These are phyloP conservation scores for Tolypocladium amazonense DNA, from an alignment of 2,329 filamentous ascomycete species.

Conservation along the genomic window DNA sequence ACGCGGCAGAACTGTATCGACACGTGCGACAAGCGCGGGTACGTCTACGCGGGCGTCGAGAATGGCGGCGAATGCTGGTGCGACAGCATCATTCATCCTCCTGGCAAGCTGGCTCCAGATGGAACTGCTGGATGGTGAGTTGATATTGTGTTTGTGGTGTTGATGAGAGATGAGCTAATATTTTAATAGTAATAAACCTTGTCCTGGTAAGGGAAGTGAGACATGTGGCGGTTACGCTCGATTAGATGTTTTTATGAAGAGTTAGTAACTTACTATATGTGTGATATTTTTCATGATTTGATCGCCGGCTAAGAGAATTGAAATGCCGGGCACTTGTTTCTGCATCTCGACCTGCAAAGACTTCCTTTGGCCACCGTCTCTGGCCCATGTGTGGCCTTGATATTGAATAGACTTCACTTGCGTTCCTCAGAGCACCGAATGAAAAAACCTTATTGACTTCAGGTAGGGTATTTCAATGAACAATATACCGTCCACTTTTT, in stretches of 20 bases:
- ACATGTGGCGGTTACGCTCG: background rate
- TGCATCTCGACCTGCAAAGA: too few species aligned
- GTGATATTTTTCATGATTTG: too few species aligned
- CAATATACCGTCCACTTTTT: too few species aligned
- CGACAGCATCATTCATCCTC: background rate
- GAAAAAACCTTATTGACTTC: too few species aligned
- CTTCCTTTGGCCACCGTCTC: too few species aligned
- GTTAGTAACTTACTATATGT: background rate
- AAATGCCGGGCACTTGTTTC: too few species aligned
- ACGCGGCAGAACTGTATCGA: background rate
- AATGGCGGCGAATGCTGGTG: background rate
- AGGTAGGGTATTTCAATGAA: too few species aligned
- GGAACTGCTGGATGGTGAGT: background rate
- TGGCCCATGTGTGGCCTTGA: too few species aligned
- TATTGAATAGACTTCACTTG: too few species aligned
- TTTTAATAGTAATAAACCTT: background rate
- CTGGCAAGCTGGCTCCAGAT: background rate
- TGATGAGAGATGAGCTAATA: background rate
- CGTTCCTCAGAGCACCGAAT: too few species aligned
- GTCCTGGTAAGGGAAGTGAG: background rate
- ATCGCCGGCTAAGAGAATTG: too few species aligned
- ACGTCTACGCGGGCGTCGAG: background rate
- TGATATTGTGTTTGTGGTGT: background rate
- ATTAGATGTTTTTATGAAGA: background rate
- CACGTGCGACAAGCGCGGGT: background rate